Evolutionary conservation across 192 early-diverging fungal species (phyloP), one percentile per base, ranked within the genome.

Genomic region (Linnemannia exigua): DNA sequence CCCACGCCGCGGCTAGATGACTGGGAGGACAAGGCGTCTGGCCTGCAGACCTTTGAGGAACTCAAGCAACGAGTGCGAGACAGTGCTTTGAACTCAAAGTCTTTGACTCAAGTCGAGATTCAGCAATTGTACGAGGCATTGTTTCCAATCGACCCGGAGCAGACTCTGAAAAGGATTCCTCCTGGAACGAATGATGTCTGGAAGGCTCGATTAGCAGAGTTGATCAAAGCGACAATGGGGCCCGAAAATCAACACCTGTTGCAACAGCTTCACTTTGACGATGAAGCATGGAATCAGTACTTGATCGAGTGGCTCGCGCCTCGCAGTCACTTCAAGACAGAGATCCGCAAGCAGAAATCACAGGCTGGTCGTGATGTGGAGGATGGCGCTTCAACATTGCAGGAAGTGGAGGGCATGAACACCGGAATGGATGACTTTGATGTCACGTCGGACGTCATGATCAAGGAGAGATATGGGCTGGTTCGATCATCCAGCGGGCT

Each of bases 11-110:
- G 67, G 20, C 38, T 25, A 19, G 82, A 84, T 74, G 76, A 70
- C 22, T 84, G 82, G 82, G 82, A 84, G 31, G 82, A 84, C 74
- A 36, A 58, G 14, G 75, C 82, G 0, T 70, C n/a, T 1, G 82
- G 82, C 12, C 67, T 84, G 1, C 67, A 61, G 72, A 84, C 82
- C 0, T 84, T 84, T 75, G 76, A 78, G 12, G 72, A 84, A n/a
- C 82, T 84, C 72, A 84, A 79, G 37, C 48, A 77, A 7, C 76
- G 82, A 16, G 78, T 84, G n/a, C 72, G 76, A 17, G 61, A 25
- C 4, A 79, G 66, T 28, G 28, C 77, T 9, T 25, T 76, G 46
- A 28, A 61, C 7, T 41, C 25, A 47, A 28, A 44, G 31, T 1
- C 44, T 3, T 9, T 31, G 58, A 63, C 58, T 3, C 25, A 28